Evolutionary conservation across 768 basidiomycete genomes (phyloP).

Genomic region (Rhodotorula taiwanensis): DNA sequence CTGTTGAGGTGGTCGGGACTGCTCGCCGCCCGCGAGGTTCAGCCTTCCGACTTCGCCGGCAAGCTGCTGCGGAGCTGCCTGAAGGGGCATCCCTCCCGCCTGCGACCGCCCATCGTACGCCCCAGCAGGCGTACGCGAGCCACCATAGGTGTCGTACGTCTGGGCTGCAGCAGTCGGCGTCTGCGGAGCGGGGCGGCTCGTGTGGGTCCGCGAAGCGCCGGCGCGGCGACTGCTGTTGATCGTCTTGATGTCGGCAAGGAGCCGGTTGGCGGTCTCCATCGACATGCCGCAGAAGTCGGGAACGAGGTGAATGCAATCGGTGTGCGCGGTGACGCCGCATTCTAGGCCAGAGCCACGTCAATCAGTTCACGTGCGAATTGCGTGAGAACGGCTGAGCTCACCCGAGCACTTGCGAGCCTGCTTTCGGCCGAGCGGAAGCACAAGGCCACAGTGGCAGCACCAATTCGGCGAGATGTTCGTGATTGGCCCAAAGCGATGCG

Average conservation of each 20-base stretch:
- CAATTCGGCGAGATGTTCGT: conserved; percentile 97
- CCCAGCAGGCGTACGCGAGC: neutral
- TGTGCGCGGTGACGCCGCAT: conserved; percentile 90
- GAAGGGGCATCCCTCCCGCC: neutral
- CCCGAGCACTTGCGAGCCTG: conserved; percentile 84
- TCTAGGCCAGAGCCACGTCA: conserved; percentile 49
- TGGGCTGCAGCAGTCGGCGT: conserved; percentile 10
- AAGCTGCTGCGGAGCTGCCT: conserved; percentile 23
- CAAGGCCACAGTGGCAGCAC: conserved; percentile 96
- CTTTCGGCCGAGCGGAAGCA: conserved; percentile 95
- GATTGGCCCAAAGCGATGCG: conserved; percentile 92
- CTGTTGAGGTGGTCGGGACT: neutral
- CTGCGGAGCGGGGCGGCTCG: conserved; percentile 17
- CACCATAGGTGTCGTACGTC: conserved; percentile 7
- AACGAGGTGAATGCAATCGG: conserved; percentile 81
- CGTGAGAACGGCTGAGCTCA: conserved; percentile 30
- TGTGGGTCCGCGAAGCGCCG: neutral
- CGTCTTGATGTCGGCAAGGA: conserved; percentile 78
- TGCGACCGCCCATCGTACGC: conserved; percentile 13
- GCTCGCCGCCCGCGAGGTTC: conserved; percentile 9
- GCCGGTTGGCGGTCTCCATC: conserved; percentile 94
- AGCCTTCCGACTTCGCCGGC: conserved; percentile 29
- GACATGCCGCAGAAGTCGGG: conserved; percentile 99
- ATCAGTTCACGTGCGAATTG: neutral
- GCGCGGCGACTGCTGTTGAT: conserved; percentile 46